Evolutionary conservation across 805 yeast species (phyloP), one percentile per base, ranked within the genome.

Genomic region (Saccharomycopsis sp.): DNA sequence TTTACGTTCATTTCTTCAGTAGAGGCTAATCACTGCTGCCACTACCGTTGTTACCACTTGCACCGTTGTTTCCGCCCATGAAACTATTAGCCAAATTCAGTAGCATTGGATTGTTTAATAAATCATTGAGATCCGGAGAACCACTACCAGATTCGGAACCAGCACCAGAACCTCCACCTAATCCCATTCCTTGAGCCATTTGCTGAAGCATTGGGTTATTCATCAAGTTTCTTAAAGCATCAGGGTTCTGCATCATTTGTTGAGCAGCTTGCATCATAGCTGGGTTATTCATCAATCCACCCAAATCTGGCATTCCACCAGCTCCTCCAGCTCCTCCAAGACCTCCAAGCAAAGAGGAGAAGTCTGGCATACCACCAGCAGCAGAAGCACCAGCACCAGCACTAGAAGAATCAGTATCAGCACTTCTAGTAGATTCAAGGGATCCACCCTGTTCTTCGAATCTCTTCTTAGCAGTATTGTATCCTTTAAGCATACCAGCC

Each of bases 401-500:
- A 56, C 69, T 66, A 34, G 62, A 56, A 38, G 66, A 63, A 44
- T 65, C 67, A 2, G 69, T 55, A 29, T 67, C 65, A 12, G 72
- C 58, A 50, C 70, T 51, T 44, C 71, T 58, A 29, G 70, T 65
- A 12, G 73, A 64, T 2, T 67, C 73, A 23, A 76, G 65, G 34
- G 70, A 61, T 57, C 78, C 83, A 64, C 85, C 73, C 57, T 89
- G 88, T 68, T 86, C 92, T 67, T 87, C 90, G 47, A 88, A 89
- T 70, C 92, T 85, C 72, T 82, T 82, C 76, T 89, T 89, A 23
- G 97, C 97, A 41, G 97, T 89, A 72, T 93, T 97, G 70, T 84
- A 91, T 56, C 97, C 99, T 69, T 86, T 85, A 72, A 80, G 82
- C 97, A 93, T 93, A 17, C 94, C 92, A 47, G 87, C 96, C 5